phyloP scores from a whole-genome alignment of 257 asterid species.

The Solanum sejunctum region DNA sequence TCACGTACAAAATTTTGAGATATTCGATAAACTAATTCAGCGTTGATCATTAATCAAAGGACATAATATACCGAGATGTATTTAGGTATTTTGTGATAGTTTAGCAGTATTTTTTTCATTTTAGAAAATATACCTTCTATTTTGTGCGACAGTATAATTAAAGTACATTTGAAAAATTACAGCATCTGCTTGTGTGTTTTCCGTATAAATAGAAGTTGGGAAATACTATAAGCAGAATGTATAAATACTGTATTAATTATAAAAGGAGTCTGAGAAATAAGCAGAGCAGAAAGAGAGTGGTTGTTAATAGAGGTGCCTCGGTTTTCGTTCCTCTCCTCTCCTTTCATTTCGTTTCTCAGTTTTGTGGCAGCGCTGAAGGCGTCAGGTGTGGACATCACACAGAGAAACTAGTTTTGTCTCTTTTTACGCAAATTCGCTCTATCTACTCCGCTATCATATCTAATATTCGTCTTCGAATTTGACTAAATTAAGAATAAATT shows the following conservation, averaged over 20 bases:
- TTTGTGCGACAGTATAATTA: not conserved
- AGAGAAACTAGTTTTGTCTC: not conserved
- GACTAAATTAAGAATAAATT: no score
- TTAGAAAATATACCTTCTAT: not conserved
- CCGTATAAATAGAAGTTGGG: not conserved
- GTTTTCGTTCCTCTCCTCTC: slow-evolving; percentile 43
- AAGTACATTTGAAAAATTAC: not conserved
- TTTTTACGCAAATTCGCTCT: not conserved
- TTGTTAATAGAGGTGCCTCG: slow-evolving; percentile 47
- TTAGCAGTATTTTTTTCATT: not conserved
- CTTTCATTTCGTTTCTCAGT: slow-evolving; percentile 6
- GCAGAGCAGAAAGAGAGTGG: not conserved
- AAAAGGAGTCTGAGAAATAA: slow-evolving; percentile 2
- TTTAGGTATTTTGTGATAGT: not conserved
- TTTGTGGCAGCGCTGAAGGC: not conserved
- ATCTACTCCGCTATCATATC: not conserved
- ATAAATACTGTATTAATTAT: not conserved
- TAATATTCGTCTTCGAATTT: no score
- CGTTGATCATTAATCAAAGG: not conserved
- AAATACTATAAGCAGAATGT: not conserved
- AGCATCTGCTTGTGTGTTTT: not conserved
- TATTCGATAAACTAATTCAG: not conserved
- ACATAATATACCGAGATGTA: no score
- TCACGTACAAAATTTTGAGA: not conserved
- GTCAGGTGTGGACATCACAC: not conserved